Evolutionary conservation across 306 rosid genomes (phyloP), one percentile per base, ranked within the genome.

Genomic region (Prunus salicina): DNA sequence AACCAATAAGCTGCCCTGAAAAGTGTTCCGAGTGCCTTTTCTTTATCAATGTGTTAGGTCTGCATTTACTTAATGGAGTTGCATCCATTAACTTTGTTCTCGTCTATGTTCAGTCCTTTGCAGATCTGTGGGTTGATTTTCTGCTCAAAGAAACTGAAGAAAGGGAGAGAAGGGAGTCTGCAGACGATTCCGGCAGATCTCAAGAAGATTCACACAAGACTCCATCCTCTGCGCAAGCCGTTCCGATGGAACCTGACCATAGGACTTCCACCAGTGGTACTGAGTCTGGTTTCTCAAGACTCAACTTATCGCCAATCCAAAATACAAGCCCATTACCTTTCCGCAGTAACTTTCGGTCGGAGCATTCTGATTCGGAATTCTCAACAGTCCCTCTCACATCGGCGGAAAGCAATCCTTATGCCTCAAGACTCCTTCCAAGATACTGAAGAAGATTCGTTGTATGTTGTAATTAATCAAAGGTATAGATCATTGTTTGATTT

Each of bases 101-200:
- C 61, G 74, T 15, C 45, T 61, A 12, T 74, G n/a, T 78, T 16
- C 96, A 95, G 98, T 95, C 98, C 78, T 95, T 95, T 79, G 95
- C 98, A 85, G 98, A 95, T 90, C 62, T 95, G 71, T 95, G 98
- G 98, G 98, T 95, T 74, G 98, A 92, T 88, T 95, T 92, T 79
- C 98, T 95, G 78, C 97, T 95, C 81, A 92, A 89, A 85, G 98
- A 95, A 84, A 90, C 80, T 43, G 93, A 90, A 85, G 93, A 91
- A 76, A 86, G 95, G 86, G 98, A 86, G 86, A 92, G 80, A 86
- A 81, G 92, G 73, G 96, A 86, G 71, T 65, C 83, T 24, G 81
- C 76, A 69, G 90, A 84, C 43, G 79, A 45, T 79, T 72, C 89
- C 12, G 78, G 74, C 69, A 82, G 62, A 51, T 70, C 78, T 43